phyloP scores from a whole-genome alignment of 192 early-diverging fungal genomes.

The Podila minutissima region DNA sequence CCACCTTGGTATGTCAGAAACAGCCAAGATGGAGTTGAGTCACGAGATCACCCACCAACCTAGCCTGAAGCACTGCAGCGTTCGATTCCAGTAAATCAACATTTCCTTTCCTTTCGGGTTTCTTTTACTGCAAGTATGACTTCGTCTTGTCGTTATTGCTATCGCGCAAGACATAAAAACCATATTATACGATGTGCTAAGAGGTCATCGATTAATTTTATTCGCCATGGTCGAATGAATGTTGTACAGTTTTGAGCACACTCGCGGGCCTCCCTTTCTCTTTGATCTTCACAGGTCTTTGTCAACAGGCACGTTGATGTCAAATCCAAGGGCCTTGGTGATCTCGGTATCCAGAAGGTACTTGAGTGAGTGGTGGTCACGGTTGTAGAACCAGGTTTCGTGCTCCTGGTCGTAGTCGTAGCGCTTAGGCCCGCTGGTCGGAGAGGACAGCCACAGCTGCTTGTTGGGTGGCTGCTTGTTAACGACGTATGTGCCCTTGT shows the following conservation, averaged over 20 bases:
- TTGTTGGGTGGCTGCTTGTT: constrained; percentile 99
- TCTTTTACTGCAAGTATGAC: too few relatives aligned
- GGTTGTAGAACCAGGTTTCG: constrained; percentile 81
- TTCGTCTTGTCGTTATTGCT: too few relatives aligned
- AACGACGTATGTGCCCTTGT: constrained; percentile 89
- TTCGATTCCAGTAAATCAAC: too few relatives aligned
- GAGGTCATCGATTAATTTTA: too few relatives aligned
- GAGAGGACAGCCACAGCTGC: constrained; percentile 98
- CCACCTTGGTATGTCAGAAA: too few relatives aligned
- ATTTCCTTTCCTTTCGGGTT: too few relatives aligned
- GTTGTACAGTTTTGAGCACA: neutral
- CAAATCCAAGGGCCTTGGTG: constrained; percentile 55
- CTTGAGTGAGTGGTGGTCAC: constrained; percentile 76
- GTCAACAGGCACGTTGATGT: constrained; percentile 57
- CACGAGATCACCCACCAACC: too few relatives aligned
- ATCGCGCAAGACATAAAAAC: too few relatives aligned
- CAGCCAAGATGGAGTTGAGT: too few relatives aligned
- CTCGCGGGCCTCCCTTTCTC: neutral
- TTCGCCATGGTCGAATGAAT: too few relatives aligned
- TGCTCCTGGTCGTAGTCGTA: constrained; percentile 74
- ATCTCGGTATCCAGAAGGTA: constrained; percentile 76
- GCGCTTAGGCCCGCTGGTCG: constrained; percentile 87
- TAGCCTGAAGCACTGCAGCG: too few relatives aligned
- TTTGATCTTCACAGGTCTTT: neutral
- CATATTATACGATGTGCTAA: too few relatives aligned